Base-by-base conservation (phyloP, 495 filamentous ascomycete species). In the Neurospora pannonica region DNA sequence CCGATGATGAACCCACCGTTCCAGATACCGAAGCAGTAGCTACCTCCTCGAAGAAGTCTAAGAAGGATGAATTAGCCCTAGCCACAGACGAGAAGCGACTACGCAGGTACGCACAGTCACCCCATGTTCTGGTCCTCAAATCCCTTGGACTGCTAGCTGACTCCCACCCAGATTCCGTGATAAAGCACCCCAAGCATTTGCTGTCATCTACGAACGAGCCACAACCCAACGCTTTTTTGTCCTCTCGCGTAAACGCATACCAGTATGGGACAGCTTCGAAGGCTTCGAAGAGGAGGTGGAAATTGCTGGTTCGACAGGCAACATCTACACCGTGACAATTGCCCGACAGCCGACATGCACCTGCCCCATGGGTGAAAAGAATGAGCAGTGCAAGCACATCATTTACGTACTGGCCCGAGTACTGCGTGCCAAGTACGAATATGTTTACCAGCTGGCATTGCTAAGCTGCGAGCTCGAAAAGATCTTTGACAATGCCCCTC, bases 401-500 rank as follows among this genome's bases (percentile, higher is more conserved):
- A 19, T 79, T 24, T 77, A 88, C 87, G 90, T 92, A 54, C 82
- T 94, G 48, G 82, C 88, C 9, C 86, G 88, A 19, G 90, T 90
- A 15, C 86, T 94, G 54, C 91, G 88, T 76, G 91, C 89, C 4
- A 88, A 88, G 4, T 77, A 77, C 24, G 78, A 92, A 42, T 84
- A 92, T 9, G 86, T 90, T 43, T 96, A 95, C 76, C 93, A 97
- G 80, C 86, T 93, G 5, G 92, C 92, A 0, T 88, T 95, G 71
- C 81, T 93, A 34, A 86, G 87, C 17, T 82, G 84, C 11, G 92
- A 96, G 81, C 86, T 94, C 21, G 83, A 81, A 19, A 85, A 88
- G 37, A 89, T 92, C 42, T 90, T 92, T 78, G 81, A 79, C 8
- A 77, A 80, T 28, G 90, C 90, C 0, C 89, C 90, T 8, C 77